Percentiles rank a stretch among this genome's conserved stretches.
Conservation (phyloP, 164 flowering plant genomes). For the Buxus sempervirens region DNA sequence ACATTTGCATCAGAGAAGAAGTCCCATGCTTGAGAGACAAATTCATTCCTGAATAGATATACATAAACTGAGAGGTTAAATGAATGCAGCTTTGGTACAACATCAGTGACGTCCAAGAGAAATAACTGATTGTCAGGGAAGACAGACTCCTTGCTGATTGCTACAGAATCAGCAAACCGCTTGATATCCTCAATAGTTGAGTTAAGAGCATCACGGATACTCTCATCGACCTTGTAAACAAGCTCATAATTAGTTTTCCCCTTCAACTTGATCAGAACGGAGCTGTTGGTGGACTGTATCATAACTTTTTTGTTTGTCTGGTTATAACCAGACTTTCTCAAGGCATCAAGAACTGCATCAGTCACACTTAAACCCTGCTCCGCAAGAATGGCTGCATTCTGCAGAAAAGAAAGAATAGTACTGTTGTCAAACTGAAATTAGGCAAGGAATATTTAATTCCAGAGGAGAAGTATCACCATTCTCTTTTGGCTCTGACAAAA, state of each 20-base stretch:
- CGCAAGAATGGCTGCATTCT: conserved; percentile 67
- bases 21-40: conserved; percentile 82
- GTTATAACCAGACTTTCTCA: conserved; percentile 45
- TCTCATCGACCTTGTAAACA: conserved; percentile 60
- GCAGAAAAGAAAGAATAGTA: conserved; percentile 12
- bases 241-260: conserved; percentile 43
- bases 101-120: conserved; percentile 33
- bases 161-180: conserved; percentile 65
- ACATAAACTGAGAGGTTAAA: conserved; percentile 57
- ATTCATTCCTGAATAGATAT: conserved; percentile 66
- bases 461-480: not conserved
- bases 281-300: conserved; percentile 54
- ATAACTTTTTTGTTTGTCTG: conserved; percentile 45
- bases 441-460: not conserved
- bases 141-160: conserved; percentile 52
- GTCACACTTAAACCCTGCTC: conserved; percentile 36
- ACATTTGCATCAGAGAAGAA: conserved; percentile 74
- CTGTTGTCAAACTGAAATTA: not conserved
- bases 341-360: conserved; percentile 41
- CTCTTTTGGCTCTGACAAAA: not conserved
- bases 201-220: conserved; percentile 40
- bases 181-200: conserved; percentile 59
- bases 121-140: conserved; percentile 32
- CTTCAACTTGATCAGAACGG: conserved; percentile 55
- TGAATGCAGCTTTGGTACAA: conserved; percentile 52